Conservation (phyloP, 2,329 filamentous ascomycete species). For the Trichoderma atroviride region DNA sequence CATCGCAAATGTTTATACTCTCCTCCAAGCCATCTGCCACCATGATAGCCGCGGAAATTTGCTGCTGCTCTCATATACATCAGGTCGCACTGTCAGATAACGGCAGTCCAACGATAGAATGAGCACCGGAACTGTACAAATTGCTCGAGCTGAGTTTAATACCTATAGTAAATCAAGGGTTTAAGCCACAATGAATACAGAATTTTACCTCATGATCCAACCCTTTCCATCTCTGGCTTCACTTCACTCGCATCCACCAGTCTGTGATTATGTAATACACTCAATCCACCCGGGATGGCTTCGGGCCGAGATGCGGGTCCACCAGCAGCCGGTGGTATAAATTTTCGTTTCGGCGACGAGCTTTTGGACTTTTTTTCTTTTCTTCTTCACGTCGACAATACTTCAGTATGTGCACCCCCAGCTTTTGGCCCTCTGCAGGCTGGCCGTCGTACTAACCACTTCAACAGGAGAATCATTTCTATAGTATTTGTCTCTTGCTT, state of each 20-base stretch:
- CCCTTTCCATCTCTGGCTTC: background rate
- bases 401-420: constrained; percentile 52
- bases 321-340: constrained; percentile 30
- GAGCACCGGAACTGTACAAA: background rate
- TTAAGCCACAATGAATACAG: background rate
- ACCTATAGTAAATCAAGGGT: background rate
- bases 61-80: background rate
- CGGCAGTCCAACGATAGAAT: background rate
- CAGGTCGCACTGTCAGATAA: background rate
- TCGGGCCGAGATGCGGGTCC: constrained; percentile 1
- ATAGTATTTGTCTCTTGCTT: constrained; percentile 94
- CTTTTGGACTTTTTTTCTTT: constrained; percentile 47
- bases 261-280: background rate
- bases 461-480: constrained; percentile 84
- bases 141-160: background rate
- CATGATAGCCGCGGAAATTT: background rate
- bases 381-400: constrained; percentile 65
- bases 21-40: background rate
- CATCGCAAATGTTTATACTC: background rate
- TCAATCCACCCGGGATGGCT: background rate
- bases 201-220: background rate
- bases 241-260: no score
- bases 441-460: constrained; percentile 31
- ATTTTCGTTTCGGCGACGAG: constrained; percentile 37
- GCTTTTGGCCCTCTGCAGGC: constrained; percentile 27